Conservation (phyloP, 202 grass and related monocot species). For the Digitaria exilis region DNA sequence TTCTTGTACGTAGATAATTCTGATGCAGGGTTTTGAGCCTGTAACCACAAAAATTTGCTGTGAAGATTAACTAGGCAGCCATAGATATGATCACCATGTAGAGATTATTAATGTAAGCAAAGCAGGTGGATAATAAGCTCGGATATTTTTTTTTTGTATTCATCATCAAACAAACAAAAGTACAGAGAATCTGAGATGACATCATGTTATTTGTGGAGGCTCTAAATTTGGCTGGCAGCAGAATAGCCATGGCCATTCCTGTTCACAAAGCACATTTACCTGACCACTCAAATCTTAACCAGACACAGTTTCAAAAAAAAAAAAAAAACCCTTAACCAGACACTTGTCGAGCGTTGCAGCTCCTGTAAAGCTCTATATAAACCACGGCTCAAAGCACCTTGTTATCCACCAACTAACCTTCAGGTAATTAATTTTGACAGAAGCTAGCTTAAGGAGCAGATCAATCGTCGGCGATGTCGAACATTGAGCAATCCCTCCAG, state of each 20-base stretch:
- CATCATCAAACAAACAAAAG: not conserved
- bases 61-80: conserved; percentile 35
- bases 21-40: conserved; percentile 34
- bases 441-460: not conserved
- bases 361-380: conserved; percentile 15
- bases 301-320: too few relatives aligned
- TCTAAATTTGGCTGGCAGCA: conserved; percentile 2
- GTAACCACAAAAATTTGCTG: conserved; percentile 1
- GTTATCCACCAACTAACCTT: not conserved
- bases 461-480: conserved; percentile 17
- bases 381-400: not conserved
- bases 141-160: not conserved
- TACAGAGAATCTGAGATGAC: too few relatives aligned
- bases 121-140: conserved; percentile 30
- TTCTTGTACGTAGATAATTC: conserved; percentile 46
- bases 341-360: not conserved
- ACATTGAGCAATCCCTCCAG: conserved; percentile 39
- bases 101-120: conserved; percentile 40
- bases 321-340: too few relatives aligned
- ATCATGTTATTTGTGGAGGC: too few relatives aligned
- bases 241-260: not conserved
- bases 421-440: not conserved
- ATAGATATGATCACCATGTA: conserved; percentile 20
- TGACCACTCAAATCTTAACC: not conserved
- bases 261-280: too few relatives aligned